Base-by-base conservation (phyloP, 116 monocot genomes). In the Iris pallida region DNA sequence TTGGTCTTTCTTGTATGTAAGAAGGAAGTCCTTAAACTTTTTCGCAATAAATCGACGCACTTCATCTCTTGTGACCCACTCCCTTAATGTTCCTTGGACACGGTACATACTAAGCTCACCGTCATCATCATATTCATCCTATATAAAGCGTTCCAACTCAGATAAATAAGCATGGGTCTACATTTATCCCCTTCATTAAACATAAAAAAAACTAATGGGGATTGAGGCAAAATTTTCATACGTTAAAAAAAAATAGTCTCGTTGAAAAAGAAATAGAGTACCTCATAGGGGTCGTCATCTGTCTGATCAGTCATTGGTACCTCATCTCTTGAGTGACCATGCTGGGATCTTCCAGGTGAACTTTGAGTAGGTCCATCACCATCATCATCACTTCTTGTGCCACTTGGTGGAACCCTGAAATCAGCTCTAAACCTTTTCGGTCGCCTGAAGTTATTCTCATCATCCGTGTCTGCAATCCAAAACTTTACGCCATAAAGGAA, bases 1-100 rank as follows among this genome's bases (percentile, higher is more conserved):
- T 55, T 89, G 97, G 48, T 97, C 85, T 51, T 97, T 87, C 45
- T 87, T 87, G 73, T 92, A 92, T 19, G 97, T 92, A 42, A 89
- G 78, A 62, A 97, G 79, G 64, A 97, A 97, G n/a, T 97, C 90
- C 44, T 85, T 92, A 52, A 97, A 97, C 62, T 97, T 97, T 73
- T 74, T 89, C 8, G 90, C 86, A 67, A 97, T 97, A 62, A 97
- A 92, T 46, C 90, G 80, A 0, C 97, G 92, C 10, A 97, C 92
- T 80, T 97, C 97, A 82, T 97, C 92, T 80, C 97, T 92, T 44
- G 89, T 87, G 15, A 97, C 97, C 97, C 97, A 97, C 57, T 97
- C 97, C 48, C 92, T 85, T 42, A 97, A 59, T 9, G 89, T 85
- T 75, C 97, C 97, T 90, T 97, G 97, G 40, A 97, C 97, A 62